Percentiles rank a stretch among this genome's conserved stretches.
phyloP scores from a whole-genome alignment of 306 rosid genomes.

The Acacia confusa region DNA sequence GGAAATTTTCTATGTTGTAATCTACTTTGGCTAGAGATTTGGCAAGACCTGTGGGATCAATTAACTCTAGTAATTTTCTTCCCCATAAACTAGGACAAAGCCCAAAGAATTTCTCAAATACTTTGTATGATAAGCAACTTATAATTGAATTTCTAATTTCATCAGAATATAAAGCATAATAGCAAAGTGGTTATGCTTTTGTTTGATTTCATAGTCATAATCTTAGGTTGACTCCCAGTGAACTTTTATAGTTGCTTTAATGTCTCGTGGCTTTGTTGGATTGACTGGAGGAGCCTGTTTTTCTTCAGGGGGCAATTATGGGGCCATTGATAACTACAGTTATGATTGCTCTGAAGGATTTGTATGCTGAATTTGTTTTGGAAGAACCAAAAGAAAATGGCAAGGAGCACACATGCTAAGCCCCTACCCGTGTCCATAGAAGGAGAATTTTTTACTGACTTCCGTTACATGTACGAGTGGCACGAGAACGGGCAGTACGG shows the following conservation, averaged over 20 bases:
- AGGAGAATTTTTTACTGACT: background rate
- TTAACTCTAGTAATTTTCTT: background rate
- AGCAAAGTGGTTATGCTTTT: background rate
- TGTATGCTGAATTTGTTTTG: constrained; percentile 74
- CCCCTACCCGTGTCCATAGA: background rate
- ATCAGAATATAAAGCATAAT: background rate
- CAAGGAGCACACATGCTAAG: constrained; percentile 32
- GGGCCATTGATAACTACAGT: constrained; percentile 85
- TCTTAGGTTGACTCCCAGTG: background rate
- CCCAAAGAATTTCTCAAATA: background rate
- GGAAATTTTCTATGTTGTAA: background rate
- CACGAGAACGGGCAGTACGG: background rate
- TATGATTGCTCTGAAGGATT: constrained; percentile 70
- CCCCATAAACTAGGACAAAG: background rate
- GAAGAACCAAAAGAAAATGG: constrained; percentile 40
- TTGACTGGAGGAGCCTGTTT: constrained; percentile 16
- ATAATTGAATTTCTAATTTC: background rate
- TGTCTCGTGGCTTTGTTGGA: background rate
- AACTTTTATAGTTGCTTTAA: background rate
- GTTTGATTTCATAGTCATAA: background rate
- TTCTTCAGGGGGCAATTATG: constrained; percentile 78
- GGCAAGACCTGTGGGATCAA: background rate
- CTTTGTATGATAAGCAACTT: background rate
- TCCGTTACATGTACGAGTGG: background rate
- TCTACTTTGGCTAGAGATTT: background rate